Base-by-base conservation (phyloP, 2,329 filamentous ascomycete species). In the Talaromyces piceae region DNA sequence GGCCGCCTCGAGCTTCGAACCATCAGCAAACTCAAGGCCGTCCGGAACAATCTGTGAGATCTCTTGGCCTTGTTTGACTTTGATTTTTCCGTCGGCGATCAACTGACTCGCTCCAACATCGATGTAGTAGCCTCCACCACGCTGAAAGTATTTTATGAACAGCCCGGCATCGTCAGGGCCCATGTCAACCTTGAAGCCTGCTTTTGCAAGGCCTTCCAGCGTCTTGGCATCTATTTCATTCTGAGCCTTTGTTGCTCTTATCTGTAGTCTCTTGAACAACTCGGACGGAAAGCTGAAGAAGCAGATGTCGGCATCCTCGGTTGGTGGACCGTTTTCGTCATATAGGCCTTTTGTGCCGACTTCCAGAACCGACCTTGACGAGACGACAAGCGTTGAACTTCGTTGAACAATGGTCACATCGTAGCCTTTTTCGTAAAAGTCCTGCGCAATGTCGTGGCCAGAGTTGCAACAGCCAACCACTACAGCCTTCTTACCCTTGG, bases 381-480 rank as follows among this genome's bases (percentile, higher is more conserved):
- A 78, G 0, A 86, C 72, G 3, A 88, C 82, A 49, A 77, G 80
- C 0, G 86, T 87, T 6, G 76, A 79, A 1, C 78, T 81, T 3
- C 85, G 77, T 65, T 88, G 86, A 0, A 88, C 75, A 64, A 88
- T 83, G 0, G 84, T 88, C 1, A 87, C 78, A 2, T 80, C 71
- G 55, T 82, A 83, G 0, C 84, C 85, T 46, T 81, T 80, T 58
- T 86, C 82, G 30, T 78, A 74, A 58, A 77, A 86, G 55, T 87
- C 81, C 51, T 86, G 83, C 0, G 81, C 79, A 50, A 87, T 87
- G 56, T 87, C 84, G 58, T 86, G 82, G 5, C 74, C 81, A 0
- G 81, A 85, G 64, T 86, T 87, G 64, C 83, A 85, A 1, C 79
- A 82, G 1, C 84, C 85, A 0, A 88, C 73, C 0, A 88, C 78